Percentiles rank a stretch among this genome's conserved stretches.
Evolutionary conservation across 2,329 filamentous ascomycete species (phyloP).

Genomic region (Ophioceras dolichostomum): DNA sequence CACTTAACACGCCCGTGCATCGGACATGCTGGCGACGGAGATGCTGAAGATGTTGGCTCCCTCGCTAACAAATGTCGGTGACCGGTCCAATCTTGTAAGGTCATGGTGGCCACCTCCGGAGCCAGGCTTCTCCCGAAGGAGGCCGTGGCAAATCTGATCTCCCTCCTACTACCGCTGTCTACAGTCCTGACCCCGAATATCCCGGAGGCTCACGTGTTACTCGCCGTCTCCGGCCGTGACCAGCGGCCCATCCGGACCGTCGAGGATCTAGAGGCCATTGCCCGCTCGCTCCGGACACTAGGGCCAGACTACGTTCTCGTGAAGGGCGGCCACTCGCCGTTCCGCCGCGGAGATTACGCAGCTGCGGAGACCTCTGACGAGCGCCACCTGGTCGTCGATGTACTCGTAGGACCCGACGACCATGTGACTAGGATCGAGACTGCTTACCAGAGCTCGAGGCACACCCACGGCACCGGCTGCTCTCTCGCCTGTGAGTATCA

Average conservation of each 20-base stretch:
- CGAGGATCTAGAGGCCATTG: conserved; percentile 56
- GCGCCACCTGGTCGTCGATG: conserved; percentile 58
- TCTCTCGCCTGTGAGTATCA: conserved; percentile 74
- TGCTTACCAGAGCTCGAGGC: conserved; percentile 57
- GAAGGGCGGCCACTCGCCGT: conserved; percentile 83
- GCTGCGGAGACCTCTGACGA: conserved; percentile 47
- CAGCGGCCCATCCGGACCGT: conserved; percentile 35
- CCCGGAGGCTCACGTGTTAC: conserved; percentile 57
- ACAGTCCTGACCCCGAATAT: conserved; percentile 68
- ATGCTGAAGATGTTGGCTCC: too few relatives aligned
- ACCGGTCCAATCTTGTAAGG: conserved; percentile 38
- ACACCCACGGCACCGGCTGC: conserved; percentile 92
- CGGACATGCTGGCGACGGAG: too few relatives aligned
- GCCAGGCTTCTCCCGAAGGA: conserved; percentile 52
- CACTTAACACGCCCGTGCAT: too few relatives aligned
- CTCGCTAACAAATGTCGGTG: neutral
- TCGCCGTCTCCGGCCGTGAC: conserved; percentile 36
- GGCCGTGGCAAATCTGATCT: conserved; percentile 49
- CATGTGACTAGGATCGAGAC: conserved; percentile 54
- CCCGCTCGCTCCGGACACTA: conserved; percentile 49
- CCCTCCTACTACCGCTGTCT: conserved; percentile 49
- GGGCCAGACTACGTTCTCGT: conserved; percentile 73
- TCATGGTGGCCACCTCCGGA: conserved; percentile 85
- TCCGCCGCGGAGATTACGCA: conserved; percentile 49
- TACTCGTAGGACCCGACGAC: conserved; percentile 52